phyloP scores from a whole-genome alignment of 192 early-diverging fungal genomes.

The Mycoemilia scoparia region DNA sequence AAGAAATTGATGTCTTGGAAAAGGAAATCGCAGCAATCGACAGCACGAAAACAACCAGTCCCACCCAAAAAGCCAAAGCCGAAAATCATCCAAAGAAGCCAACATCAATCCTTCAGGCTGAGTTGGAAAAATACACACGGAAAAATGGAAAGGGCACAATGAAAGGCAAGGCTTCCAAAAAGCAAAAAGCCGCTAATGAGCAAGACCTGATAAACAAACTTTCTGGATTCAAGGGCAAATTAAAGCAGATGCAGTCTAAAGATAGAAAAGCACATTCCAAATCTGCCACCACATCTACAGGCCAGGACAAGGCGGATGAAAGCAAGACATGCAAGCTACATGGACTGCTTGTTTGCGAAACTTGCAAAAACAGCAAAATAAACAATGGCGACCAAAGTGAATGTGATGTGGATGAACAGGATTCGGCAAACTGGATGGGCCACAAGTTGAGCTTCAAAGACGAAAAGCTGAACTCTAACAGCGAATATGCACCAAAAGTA shows the following conservation, averaged over 20 bases:
- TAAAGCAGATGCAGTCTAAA: constrained; percentile 6
- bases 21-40: constrained; percentile 1
- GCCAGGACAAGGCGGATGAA: constrained; percentile 14
- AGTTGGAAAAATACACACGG: constrained; percentile 1
- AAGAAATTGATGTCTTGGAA: constrained; percentile 1
- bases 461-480: constrained; percentile 31
- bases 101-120: too few species aligned
- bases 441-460: constrained; percentile 67
- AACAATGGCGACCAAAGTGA: constrained; percentile 25
- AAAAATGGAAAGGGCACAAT: not conserved
- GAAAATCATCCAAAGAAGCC: too few species aligned
- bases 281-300: constrained; percentile 2
- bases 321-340: constrained; percentile 44
- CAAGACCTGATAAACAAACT: not conserved
- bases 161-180: not conserved
- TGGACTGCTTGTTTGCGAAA: constrained; percentile 44
- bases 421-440: constrained; percentile 50
- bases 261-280: not conserved
- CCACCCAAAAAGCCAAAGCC: too few species aligned
- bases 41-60: not conserved
- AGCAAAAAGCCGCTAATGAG: not conserved
- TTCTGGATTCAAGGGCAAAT: not conserved
- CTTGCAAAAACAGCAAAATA: constrained; percentile 25
- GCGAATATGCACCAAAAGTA: constrained; percentile 28
- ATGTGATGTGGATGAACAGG: constrained; percentile 17